A percentile compares a stretch with the other conserved stretches of the same genome.
phyloP scores from a whole-genome alignment of 768 basidiomycete genomes.

The Galerina sulciceps region DNA sequence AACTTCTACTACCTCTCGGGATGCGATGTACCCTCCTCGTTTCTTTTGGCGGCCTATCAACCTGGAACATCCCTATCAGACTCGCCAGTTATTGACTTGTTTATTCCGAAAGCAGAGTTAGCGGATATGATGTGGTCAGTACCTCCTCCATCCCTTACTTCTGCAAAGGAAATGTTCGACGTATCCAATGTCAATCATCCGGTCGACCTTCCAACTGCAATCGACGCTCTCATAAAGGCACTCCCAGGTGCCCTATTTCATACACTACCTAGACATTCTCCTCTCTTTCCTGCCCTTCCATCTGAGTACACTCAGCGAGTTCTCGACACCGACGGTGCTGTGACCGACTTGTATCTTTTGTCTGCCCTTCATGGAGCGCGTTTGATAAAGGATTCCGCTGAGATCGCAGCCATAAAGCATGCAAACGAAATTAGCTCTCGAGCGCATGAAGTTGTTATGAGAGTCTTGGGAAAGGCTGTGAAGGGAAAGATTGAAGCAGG shows the following conservation, averaged over 20 bases:
- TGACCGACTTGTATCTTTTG: conserved; percentile 70
- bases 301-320: conserved; percentile 43
- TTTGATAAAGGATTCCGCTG: conserved; percentile 74
- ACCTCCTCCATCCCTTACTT: conserved; percentile 70
- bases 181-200: conserved; percentile 63
- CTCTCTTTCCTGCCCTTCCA: conserved; percentile 57
- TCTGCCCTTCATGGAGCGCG: conserved; percentile 81
- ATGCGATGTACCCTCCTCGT: conserved; percentile 73
- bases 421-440: conserved; percentile 88
- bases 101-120: conserved; percentile 76
- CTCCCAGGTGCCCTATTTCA: conserved; percentile 66
- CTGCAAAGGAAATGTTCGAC: conserved; percentile 54
- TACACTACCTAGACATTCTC: conserved; percentile 56
- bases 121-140: conserved; percentile 89
- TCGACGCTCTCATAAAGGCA: conserved; percentile 51
- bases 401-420: conserved; percentile 74
- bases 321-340: conserved; percentile 35
- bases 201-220: conserved; percentile 44
- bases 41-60: conserved; percentile 63
- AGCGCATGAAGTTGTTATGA: conserved; percentile 93
- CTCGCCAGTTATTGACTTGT: conserved; percentile 60
- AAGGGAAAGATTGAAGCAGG: conserved; percentile 54
- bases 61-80: conserved; percentile 47
- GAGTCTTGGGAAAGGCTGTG: conserved; percentile 79
- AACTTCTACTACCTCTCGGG: conserved; percentile 92